These are phyloP conservation scores for Zymoseptoria tritici DNA, from an alignment of 2,329 filamentous ascomycete species.

Conservation along the genomic window DNA sequence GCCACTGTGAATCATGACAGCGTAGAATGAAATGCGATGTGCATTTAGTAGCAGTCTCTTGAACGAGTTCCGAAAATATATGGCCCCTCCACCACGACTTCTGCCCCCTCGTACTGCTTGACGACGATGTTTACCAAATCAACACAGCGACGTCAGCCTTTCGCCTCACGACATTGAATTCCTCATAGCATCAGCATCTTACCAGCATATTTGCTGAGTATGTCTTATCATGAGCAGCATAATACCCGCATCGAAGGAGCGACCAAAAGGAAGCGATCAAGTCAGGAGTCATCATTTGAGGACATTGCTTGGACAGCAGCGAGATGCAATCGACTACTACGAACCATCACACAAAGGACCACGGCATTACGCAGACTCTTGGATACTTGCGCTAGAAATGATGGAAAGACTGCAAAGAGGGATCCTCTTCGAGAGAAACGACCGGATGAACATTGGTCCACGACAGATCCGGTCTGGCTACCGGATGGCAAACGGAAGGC, in stretches of 20 bases:
- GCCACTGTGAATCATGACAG: no score
- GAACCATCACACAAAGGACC: slow-evolving; percentile 15
- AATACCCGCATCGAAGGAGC: neutral
- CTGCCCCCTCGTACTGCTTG: neutral
- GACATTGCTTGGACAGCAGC: slow-evolving; percentile 18
- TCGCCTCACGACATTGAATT: neutral
- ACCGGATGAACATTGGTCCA: slow-evolving; percentile 8
- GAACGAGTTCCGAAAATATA: no score
- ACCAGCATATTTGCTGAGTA: neutral
- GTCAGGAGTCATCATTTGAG: slow-evolving; percentile 4
- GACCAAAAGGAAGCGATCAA: slow-evolving; percentile 7
- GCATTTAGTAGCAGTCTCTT: neutral
- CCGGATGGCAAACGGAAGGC: slow-evolving; percentile 7
- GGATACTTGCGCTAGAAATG: neutral
- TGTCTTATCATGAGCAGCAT: neutral
- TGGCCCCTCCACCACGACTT: no score
- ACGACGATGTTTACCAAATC: neutral
- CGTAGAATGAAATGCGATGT: neutral
- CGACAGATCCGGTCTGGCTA: slow-evolving; percentile 14
- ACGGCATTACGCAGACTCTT: slow-evolving; percentile 10
- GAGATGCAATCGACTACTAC: slow-evolving; percentile 14
- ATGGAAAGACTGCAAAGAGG: neutral
- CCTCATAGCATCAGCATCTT: neutral
- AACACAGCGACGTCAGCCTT: neutral
- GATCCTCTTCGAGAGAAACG: neutral